phyloP scores from a whole-genome alignment of 306 rosid genomes.

The Oemleria cerasiformis region DNA sequence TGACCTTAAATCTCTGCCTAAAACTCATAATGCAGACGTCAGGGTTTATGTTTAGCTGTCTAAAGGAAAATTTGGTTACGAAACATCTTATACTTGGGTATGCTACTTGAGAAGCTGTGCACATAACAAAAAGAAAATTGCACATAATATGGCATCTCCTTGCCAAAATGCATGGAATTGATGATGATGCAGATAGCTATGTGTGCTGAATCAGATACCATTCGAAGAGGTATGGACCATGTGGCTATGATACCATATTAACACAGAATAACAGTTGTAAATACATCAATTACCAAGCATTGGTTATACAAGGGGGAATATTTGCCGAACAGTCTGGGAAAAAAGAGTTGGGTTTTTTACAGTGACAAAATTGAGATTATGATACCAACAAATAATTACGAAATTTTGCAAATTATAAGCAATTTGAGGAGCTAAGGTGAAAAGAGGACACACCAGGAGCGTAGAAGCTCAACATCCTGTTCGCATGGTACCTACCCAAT shows the following conservation, averaged over 20 bases:
- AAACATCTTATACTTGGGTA: not conserved
- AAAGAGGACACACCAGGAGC: constrained; percentile 69
- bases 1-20: not conserved
- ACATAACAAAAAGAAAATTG: not conserved
- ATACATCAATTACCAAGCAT: not conserved
- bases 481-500: constrained; percentile 80
- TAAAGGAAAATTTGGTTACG: not conserved
- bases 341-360: not conserved
- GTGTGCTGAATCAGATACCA: not conserved
- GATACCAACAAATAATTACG: not conserved
- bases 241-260: not conserved
- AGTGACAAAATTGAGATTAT: no score
- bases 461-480: constrained; percentile 94
- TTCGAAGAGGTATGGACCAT: no score
- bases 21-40: not conserved
- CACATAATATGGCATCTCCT: not conserved
- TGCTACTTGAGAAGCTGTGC: not conserved
- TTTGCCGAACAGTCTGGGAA: not conserved
- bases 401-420: not conserved
- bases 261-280: not conserved
- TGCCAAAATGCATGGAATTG: not conserved
- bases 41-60: not conserved
- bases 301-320: not conserved
- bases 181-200: not conserved
- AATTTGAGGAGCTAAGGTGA: not conserved